Percentiles rank a stretch among this genome's conserved stretches.
Conservation (phyloP, 2,329 filamentous ascomycete species). For the Lasiodiplodia gonubiensis region DNA sequence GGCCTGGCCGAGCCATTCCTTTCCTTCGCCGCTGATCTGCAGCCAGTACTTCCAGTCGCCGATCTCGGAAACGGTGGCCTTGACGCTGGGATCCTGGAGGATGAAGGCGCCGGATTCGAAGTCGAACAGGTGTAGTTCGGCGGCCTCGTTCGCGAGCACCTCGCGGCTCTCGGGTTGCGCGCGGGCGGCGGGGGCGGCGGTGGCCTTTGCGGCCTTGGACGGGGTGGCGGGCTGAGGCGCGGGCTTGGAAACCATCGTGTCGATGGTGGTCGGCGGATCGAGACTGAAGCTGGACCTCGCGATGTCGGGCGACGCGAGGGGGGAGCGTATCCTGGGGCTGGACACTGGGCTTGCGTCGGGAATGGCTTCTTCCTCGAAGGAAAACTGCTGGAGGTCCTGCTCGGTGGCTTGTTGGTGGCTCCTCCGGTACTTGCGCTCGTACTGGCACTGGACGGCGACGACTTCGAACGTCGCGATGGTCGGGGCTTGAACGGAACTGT, state of each 20-base stretch:
- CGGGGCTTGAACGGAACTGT: conserved; percentile 69
- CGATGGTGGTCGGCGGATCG: conserved; percentile 22
- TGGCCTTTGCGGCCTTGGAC: conserved; percentile 54
- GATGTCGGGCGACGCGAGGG: conserved; percentile 39
- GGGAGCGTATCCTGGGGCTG: conserved; percentile 53
- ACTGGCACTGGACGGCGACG: conserved; percentile 90
- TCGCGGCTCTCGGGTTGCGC: conserved; percentile 72
- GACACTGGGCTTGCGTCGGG: conserved; percentile 64
- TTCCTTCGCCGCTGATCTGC: conserved; percentile 76
- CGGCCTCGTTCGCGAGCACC: conserved; percentile 74
- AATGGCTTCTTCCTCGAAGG: conserved; percentile 71
- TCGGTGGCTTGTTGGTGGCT: conserved; percentile 80
- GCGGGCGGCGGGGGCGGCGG: conserved; percentile 65
- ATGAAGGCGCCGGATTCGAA: conserved; percentile 86
- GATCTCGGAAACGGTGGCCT: conserved; percentile 81
- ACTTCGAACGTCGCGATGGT: conserved; percentile 82
- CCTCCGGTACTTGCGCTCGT: conserved; percentile 91
- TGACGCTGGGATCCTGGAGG: conserved; percentile 74
- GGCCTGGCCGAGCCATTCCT: conserved; percentile 84
- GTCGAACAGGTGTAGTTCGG: conserved; percentile 93
- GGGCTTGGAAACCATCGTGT: conserved; percentile 25
- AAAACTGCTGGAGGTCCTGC: conserved; percentile 80
- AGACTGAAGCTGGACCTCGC: conserved; percentile 26
- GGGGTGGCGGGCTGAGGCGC: conserved; percentile 50
- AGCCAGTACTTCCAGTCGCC: conserved; percentile 97